Base-by-base conservation (phyloP, 352 stramenopile genomes). In the Phytophthora pistaciae region DNA sequence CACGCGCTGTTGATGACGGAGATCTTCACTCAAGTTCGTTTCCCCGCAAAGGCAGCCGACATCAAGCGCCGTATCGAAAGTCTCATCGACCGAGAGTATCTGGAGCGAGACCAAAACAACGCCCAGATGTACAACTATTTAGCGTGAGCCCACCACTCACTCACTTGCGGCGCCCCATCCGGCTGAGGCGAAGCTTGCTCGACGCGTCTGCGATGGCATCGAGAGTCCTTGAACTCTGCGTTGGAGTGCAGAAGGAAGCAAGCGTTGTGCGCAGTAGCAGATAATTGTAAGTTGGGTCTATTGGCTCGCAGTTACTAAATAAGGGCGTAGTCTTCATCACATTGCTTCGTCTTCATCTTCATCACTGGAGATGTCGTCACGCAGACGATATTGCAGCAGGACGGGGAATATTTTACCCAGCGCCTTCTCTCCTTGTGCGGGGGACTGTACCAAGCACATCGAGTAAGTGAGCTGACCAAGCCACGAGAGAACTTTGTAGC, bases 1-100 rank as follows among this genome's bases (percentile, higher is more conserved):
- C 97, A 99, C 74, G 94, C 98, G 70, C 84, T 99, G 69, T 81
- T 99, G 23, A 96, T 99, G 79, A 92, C 94, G 21, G 96, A 99
- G 83, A 95, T 99, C 25, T 98, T 98, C n/a, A 88, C 86, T 50
- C 97, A 99, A 68, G 78, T 99, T 25, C 95, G 84, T 48, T 95
- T 97, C 62, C 84, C 85, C 3, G 87, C 88, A 20, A 96, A 94
- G 63, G 81, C 90, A 38, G 79, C 85, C 5, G 84, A 95, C 62
- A 90, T 98, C 68, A 97, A 97, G 79, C 85, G 88, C 25, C 90
- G 91, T 55, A 96, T 98, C 42, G 91, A 97, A 75, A 95, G 84
- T 55, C 82, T 97, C 16, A 97, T 98, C 56, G 91, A 96, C 56
- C 82, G 92, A 49, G 91, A 97, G 60, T 97, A 97, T 54, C 75